Evolutionary conservation across 2,329 filamentous ascomycete genomes (phyloP), one percentile per base, ranked within the genome.

Genomic region (Dactylella cylindrospora): DNA sequence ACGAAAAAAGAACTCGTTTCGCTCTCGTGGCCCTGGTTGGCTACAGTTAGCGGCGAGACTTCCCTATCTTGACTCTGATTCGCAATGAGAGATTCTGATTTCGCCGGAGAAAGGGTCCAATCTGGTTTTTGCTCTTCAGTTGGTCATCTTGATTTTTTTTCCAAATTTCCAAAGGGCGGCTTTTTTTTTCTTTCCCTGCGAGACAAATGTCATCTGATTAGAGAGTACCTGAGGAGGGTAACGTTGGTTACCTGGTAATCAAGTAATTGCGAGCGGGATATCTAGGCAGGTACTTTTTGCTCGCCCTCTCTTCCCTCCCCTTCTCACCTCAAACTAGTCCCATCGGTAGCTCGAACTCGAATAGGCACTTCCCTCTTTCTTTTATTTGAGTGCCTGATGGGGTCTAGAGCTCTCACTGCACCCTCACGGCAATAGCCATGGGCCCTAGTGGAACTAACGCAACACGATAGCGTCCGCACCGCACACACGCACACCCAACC

Each of bases 321-420:
- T 32, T 20, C 31, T 45, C 36, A 26, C 38, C 20, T 25, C 45
- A 35, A 43, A 40, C 38, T 33, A 32, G 44, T 29, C 45, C 51
- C 38, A 32, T 46, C 54, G 54, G 54, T 36, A 52, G 40, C 46
- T 40, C 46, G 54, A 47, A 33, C 54, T 61, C 26, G 45, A 52
- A 61, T 46, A 28, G 46, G 46, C 46, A 47, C 33, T 46, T 45
- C 32, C 32, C 35, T 31, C 26, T n/a, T n/a, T n/a, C n/a, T n/a
- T n/a, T n/a, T n/a, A n/a, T n/a, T n/a, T n/a, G n/a, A n/a, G 43
- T 39, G 47, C 43, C 41, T 44, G 45, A 46, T 40, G 40, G 43
- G 50, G 54, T 61, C 54, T 61, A 61, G 54, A 52, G 54, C 54
- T 61, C 54, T 32, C 46, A 47, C 32, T n/a, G n/a, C n/a, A n/a